Conservation (phyloP, 2,329 filamentous ascomycete species). For the Tolypocladium guangdongense region DNA sequence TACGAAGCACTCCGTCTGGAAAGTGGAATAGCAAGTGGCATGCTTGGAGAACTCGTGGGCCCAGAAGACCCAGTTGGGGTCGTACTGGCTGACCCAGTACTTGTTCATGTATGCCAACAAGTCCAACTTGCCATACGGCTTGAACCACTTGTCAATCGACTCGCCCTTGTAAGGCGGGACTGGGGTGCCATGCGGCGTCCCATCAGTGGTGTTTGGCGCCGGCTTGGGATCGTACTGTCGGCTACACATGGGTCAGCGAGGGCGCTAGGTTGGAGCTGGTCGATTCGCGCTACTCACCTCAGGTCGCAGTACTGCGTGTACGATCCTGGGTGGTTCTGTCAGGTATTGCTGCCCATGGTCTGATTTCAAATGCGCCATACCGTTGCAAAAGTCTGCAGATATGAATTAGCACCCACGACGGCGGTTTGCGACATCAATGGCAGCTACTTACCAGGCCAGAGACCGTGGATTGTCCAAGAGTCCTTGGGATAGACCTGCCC, state of each 20-base stretch:
- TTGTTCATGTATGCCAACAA: slow-evolving; percentile 56
- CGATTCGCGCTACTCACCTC: slow-evolving; percentile 12
- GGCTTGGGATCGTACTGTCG: slow-evolving; percentile 54
- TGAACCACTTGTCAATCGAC: slow-evolving; percentile 46
- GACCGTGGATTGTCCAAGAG: slow-evolving; percentile 48
- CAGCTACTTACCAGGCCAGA: slow-evolving; percentile 34
- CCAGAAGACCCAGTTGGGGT: slow-evolving; percentile 50
- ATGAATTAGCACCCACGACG: background rate
- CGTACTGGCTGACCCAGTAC: slow-evolving; percentile 48
- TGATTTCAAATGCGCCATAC: slow-evolving; percentile 7
- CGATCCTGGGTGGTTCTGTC: slow-evolving; percentile 29
- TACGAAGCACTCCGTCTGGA: slow-evolving; percentile 52
- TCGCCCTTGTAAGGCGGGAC: slow-evolving; percentile 49
- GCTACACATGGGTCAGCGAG: slow-evolving; percentile 9
- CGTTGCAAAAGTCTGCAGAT: slow-evolving; percentile 32
- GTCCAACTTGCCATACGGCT: slow-evolving; percentile 45
- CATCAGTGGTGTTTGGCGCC: slow-evolving; percentile 52
- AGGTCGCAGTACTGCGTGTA: slow-evolving; percentile 61
- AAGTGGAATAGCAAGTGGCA: slow-evolving; percentile 56
- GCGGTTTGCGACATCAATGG: background rate
- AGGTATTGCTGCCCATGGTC: background rate
- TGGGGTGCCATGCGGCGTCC: slow-evolving; percentile 36
- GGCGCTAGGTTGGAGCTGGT: too few relatives aligned
- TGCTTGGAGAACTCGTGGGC: slow-evolving; percentile 59
- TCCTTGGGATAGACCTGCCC: slow-evolving; percentile 48